phyloP scores from a whole-genome alignment of 1,139 yeast species.

The Geotrichum restrictum region DNA sequence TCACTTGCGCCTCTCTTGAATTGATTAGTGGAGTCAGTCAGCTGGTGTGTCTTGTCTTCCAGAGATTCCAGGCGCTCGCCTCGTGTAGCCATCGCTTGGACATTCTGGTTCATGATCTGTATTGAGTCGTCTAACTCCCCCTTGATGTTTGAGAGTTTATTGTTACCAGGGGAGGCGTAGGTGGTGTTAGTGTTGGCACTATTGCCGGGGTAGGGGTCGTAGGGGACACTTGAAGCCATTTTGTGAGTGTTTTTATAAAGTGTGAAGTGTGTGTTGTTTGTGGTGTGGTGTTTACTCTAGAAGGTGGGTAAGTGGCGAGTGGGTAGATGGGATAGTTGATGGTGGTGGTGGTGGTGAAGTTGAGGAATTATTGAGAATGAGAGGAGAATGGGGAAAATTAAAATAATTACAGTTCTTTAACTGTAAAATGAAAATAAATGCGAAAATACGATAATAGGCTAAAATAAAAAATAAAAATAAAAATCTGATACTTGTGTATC shows the following conservation, averaged over 20 bases:
- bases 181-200: slow-evolving; percentile 31
- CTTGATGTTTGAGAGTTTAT: slow-evolving; percentile 77
- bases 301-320: too few relatives aligned
- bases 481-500: too few relatives aligned
- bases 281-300: neutral
- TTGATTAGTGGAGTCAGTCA: slow-evolving; percentile 6
- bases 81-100: slow-evolving; percentile 4
- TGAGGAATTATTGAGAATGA: too few relatives aligned
- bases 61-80: slow-evolving; percentile 6
- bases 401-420: too few relatives aligned
- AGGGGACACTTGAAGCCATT: slow-evolving; percentile 81
- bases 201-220: slow-evolving; percentile 64
- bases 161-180: slow-evolving; percentile 25
- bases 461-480: neutral
- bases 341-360: too few relatives aligned
- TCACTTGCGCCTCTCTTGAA: neutral
- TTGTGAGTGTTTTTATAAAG: neutral
- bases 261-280: neutral
- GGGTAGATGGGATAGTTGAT: too few relatives aligned
- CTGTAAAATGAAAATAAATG: too few relatives aligned
- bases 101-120: slow-evolving; percentile 3
- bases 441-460: too few relatives aligned
- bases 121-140: slow-evolving; percentile 31
- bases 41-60: slow-evolving; percentile 1
- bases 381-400: too few relatives aligned